These are phyloP conservation scores for Amanita fuliginea DNA, from an alignment of 768 basidiomycete genomes.

Conservation along the genomic window DNA sequence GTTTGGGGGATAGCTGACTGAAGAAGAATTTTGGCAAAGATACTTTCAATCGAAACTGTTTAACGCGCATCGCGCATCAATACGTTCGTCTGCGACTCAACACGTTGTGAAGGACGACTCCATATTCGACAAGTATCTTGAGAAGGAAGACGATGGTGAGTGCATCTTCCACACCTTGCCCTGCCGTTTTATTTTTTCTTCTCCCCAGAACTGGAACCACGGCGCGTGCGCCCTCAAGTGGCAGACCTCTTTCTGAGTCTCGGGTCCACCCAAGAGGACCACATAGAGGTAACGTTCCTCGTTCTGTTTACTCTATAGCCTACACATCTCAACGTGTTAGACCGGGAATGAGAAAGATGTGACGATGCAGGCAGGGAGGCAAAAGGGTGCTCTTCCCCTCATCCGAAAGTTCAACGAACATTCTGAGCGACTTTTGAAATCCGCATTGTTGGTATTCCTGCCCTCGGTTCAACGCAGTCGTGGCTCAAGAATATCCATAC, in stretches of 20 bases:
- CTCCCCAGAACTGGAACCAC: conserved; percentile 63
- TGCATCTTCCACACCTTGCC: conserved; percentile 1
- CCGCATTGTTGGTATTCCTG: conserved; percentile 45
- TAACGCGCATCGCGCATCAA: conserved; percentile 89
- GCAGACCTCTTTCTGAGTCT: conserved; percentile 79
- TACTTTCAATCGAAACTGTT: conserved; percentile 96
- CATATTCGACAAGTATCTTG: conserved; percentile 94
- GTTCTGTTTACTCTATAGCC: neutral
- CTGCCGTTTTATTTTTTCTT: neutral
- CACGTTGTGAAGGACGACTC: conserved; percentile 84
- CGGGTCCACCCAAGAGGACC: conserved; percentile 84
- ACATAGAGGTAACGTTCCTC: conserved; percentile 53
- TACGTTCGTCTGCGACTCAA: conserved; percentile 74
- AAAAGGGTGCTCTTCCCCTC: conserved; percentile 78
- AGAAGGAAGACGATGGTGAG: conserved; percentile 89
- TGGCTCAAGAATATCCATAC: conserved; percentile 4
- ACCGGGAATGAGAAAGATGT: conserved; percentile 83
- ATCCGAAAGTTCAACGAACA: conserved; percentile 98
- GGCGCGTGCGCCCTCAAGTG: conserved; percentile 48
- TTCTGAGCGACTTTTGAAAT: conserved; percentile 78
- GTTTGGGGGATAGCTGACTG: conserved; percentile 49
- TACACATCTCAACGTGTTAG: conserved; percentile 25
- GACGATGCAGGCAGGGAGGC: conserved; percentile 93
- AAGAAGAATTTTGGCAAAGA: conserved; percentile 92
- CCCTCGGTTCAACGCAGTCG: neutral